These are phyloP conservation scores for Nakazawaea molendinolei DNA, from an alignment of 805 yeast species.

Conservation along the genomic window DNA sequence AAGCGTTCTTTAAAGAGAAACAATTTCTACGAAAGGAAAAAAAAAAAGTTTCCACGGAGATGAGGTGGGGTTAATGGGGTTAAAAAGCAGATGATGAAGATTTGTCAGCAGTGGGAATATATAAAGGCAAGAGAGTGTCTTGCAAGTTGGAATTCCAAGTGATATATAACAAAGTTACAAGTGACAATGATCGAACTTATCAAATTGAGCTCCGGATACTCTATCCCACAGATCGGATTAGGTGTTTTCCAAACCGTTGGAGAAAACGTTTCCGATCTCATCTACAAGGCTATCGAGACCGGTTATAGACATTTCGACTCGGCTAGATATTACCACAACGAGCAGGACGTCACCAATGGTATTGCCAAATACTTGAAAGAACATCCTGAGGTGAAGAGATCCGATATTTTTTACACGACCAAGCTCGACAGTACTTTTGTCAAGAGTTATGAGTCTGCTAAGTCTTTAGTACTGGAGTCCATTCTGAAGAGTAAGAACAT, in stretches of 20 bases:
- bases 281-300: slow-evolving; percentile 47
- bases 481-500: slow-evolving; percentile 35
- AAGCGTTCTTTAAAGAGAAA: no score
- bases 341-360: slow-evolving; percentile 54
- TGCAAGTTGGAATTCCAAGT: no score
- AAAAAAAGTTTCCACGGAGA: no score
- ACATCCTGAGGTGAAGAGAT: slow-evolving; percentile 24
- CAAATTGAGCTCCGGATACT: slow-evolving; percentile 43
- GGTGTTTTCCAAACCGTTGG: slow-evolving; percentile 46
- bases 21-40: no score
- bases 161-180: no score
- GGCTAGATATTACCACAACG: slow-evolving; percentile 65
- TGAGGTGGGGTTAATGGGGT: no score
- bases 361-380: slow-evolving; percentile 33
- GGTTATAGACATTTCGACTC: slow-evolving; percentile 76
- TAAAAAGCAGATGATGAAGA: no score
- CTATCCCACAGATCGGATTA: slow-evolving; percentile 52
- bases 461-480: slow-evolving; percentile 34
- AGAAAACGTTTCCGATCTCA: slow-evolving; percentile 33
- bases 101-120: no score
- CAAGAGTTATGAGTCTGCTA: slow-evolving; percentile 32
- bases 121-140: no score
- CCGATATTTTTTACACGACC: slow-evolving; percentile 35
- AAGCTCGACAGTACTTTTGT: slow-evolving; percentile 25
- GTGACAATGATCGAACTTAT: no score